Base-by-base conservation (phyloP, 2,329 filamentous ascomycete genomes). In the Cadophora gregata region DNA sequence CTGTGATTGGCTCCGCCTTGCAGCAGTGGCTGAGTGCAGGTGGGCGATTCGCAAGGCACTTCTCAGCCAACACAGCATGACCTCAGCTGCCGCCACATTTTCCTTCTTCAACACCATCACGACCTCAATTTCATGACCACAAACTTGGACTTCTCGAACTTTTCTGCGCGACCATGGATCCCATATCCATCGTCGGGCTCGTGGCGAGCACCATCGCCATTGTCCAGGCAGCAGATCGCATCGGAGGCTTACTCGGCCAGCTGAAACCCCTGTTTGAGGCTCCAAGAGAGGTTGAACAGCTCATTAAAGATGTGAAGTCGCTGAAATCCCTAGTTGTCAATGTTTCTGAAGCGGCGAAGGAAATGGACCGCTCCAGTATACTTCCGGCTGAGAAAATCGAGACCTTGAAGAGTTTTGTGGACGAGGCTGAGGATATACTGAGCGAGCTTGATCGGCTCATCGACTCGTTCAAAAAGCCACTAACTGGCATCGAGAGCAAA, bases 191-290 rank as follows among this genome's bases (percentile, higher is more conserved):
- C 12, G 45, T 48, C 8, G 45, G 45, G 6, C 45, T 24, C 6
- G 47, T 27, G 2, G 47, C 47, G 47, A 50, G 47, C 47, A 27
- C 24, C 47, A 50, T 50, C 47, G 47, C 47, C 47, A 50, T 50
- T 24, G 21, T 50, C 16, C 47, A 50, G 27, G 47, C 24, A 50
- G 47, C 47, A 27, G 47, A 50, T 27, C 47, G 21, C 47, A 50
- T 50, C 47, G 47, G 47, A 50, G 47, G 24, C 24, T 14, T 50
- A 27, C 47, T 50, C 24, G 24, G 47, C 47, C 27, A 27, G 47
- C 47, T 50, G 21, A 50, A 50, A 21, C 47, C 47, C 3, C 47
- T 27, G 10, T 50, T 50, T 10, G 24, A 50, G 47, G 47, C 47
- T 27, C 21, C 47, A 16, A 50, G 47, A 27, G 47, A 50, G 47